Base-by-base conservation (phyloP, 179 eudicot genomes). In the Patellifolia procumbens region DNA sequence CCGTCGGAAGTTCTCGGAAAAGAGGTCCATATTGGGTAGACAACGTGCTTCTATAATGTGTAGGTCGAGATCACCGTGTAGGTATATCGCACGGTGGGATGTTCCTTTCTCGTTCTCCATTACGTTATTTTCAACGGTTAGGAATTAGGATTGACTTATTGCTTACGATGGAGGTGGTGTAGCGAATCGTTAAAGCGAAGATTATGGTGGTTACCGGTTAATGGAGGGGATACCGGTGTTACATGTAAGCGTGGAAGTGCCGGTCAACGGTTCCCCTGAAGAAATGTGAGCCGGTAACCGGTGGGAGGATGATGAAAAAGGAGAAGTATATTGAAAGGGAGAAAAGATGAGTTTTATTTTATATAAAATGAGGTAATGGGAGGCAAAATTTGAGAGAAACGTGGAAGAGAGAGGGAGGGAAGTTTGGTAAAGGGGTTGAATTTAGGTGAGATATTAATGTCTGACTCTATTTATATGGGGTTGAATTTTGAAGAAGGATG, bases 11-110 rank as follows among this genome's bases (percentile, higher is more conserved):
- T 91, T 87, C 76, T 91, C 97, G 1, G 90, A 70, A 5, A 89
- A 72, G 2, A 94, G 70, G 85, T 94, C 98, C 98, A 94, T 89
- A 66, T 94, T 94, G 0, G 98, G 98, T 3, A 94, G 83, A 37
- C 77, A 70, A 20, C 91, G 82, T 1, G 98, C 98, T 70, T 94
- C 94, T 20, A 87, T 82, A 55, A 94, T 91, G 24, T 70, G 24
- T 10, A 94, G 76, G 76, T 92, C 88, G 32, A 94, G 87, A 75
- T 94, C 98, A 31, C 98, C 98, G 53, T 94, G 95, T 5, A 86
- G 83, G 80, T 74, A 82, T 16, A 85, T 78, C 74, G 51, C 28
- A 32, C 56, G 24, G 1, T 65, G 58, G 5, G 7, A 17, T 11
- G n/a, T 24, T 1, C 19, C 65, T 65, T 19, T 43, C 7, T 13